These are phyloP conservation scores for Celoporthe dispersa DNA, from an alignment of 2,329 filamentous ascomycete species.

Conservation along the genomic window DNA sequence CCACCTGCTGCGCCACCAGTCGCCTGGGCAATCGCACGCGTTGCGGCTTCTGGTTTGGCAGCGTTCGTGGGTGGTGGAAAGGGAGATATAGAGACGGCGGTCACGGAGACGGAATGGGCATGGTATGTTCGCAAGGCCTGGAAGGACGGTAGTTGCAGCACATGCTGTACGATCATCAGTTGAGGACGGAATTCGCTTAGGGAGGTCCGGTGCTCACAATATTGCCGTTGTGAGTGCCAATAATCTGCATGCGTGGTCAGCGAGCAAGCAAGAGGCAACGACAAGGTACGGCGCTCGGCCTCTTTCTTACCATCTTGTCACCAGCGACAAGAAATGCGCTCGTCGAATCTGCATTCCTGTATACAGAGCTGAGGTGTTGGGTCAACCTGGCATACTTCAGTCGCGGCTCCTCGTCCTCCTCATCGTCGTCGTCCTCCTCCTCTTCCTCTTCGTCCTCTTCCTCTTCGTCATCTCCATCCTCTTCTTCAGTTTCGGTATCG, in stretches of 20 bases:
- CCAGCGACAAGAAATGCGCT: constrained; percentile 88
- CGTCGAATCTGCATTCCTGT: constrained; percentile 93
- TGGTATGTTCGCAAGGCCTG: constrained; percentile 84
- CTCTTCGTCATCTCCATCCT: constrained; percentile 45
- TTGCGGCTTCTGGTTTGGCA: constrained; percentile 46
- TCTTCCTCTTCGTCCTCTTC: constrained; percentile 58
- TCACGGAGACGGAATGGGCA: constrained; percentile 90
- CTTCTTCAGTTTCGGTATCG: constrained; percentile 32
- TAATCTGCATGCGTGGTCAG: constrained; percentile 62
- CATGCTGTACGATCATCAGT: constrained; percentile 64
- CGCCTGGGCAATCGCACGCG: constrained; percentile 36
- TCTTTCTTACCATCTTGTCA: constrained; percentile 86
- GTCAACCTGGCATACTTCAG: constrained; percentile 93
- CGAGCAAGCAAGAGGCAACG: constrained; percentile 30
- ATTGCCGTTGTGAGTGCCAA: constrained; percentile 95
- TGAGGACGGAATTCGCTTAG: not conserved
- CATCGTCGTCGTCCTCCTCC: constrained; percentile 74
- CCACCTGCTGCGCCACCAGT: constrained; percentile 42
- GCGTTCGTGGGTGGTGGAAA: constrained; percentile 64
- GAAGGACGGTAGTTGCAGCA: constrained; percentile 81
- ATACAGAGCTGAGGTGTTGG: constrained; percentile 76
- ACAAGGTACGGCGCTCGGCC: constrained; percentile 7
- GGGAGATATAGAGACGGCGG: constrained; percentile 87
- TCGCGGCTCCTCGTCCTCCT: constrained; percentile 90
- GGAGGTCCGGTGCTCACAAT: constrained; percentile 65